Base-by-base conservation (phyloP, 1,284 basidiomycete genomes). In the Wallemia hederae region DNA sequence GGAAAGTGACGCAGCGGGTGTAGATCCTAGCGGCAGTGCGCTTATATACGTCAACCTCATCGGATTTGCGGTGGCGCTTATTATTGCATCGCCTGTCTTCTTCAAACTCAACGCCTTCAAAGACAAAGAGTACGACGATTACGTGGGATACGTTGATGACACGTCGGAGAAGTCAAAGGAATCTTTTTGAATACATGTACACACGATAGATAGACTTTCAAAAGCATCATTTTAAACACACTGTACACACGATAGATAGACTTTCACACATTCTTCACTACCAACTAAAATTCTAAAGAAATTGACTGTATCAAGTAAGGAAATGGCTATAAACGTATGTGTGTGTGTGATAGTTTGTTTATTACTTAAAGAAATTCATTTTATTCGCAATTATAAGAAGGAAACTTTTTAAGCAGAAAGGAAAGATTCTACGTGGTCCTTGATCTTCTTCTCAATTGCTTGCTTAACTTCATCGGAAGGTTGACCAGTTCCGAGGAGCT, bases 391-490 rank as follows among this genome's bases (percentile, higher is more conserved):
- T 31, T 31, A 31, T 31, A 31, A 31, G 29, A 31, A 31, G 29
- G 29, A 31, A 31, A 31, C 7, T 31, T 31, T 31, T 49, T 49
- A 49, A 49, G 11, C n/a, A 15, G 39, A 49, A 15, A 59, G 34
- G 31, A 49, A 61, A 61, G 62, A 62, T 24, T 60, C 60, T n/a
- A 73, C 80, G 60, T 62, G 56, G 76, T 83, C 85, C 83, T 89
- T 90, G 74, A 91, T 90, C 79, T 89, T 81, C 64, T 75, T 78
- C 77, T 96, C 90, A 64, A 94, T 78, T 71, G 90, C 88, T 63
- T 83, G 80, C 64, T 84, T 88, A 70, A 94, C 82, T 64, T 76
- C 78, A 22, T 49, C 39, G 11, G 39, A 49, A 11, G 39, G 39
- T 17, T 17, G 39, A 65, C 90, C 91, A 65, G 77, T 76, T 62